phyloP scores from a whole-genome alignment of 768 basidiomycete genomes.

The Termitomyces sp. region DNA sequence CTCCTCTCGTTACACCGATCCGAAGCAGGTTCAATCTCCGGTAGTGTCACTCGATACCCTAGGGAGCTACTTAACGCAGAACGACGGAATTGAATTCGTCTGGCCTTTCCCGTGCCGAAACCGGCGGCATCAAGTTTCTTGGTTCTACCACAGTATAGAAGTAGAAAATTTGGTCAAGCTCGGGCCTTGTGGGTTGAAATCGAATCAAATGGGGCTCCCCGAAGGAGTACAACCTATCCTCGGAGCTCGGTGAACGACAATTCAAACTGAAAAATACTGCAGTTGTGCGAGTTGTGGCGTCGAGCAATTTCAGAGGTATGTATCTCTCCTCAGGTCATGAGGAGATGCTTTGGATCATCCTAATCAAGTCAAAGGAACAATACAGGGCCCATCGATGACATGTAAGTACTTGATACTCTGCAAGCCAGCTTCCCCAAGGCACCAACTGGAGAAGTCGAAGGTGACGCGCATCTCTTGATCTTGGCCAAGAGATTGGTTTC shows the following conservation, averaged over 20 bases:
- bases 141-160: neutral
- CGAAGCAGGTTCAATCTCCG: neutral
- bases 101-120: slow-evolving; percentile 1
- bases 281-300: slow-evolving; percentile 12
- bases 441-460: slow-evolving; percentile 11
- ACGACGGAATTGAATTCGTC: neutral
- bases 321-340: too few species aligned
- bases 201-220: neutral
- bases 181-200: neutral
- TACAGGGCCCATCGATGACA: neutral
- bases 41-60: neutral
- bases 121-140: slow-evolving; percentile 8
- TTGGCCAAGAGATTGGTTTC: slow-evolving; percentile 6
- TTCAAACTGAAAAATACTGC: neutral
- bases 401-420: neutral
- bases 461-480: slow-evolving; percentile 6
- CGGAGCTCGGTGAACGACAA: neutral
- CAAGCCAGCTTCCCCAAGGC: slow-evolving; percentile 8
- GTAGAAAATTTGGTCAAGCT: neutral
- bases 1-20: neutral
- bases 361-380: neutral
- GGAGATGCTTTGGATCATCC: neutral
- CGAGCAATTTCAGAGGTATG: neutral
- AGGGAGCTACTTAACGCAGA: neutral
- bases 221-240: neutral